Conservation (phyloP, 2,329 filamentous ascomycete genomes). For the Fusarium goolgardi region DNA sequence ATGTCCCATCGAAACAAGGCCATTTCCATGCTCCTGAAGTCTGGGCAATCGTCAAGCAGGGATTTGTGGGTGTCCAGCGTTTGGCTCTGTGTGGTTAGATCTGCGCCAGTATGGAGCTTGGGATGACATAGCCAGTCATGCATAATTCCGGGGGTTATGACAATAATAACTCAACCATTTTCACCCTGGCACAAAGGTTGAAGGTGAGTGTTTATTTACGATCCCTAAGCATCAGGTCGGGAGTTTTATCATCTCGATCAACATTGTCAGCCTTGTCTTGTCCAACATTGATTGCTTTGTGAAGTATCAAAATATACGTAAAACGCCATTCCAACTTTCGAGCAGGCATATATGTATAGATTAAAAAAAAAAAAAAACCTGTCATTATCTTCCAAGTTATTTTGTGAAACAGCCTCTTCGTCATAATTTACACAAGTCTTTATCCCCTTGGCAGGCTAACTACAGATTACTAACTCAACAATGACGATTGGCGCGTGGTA, state of each 20-base stretch:
- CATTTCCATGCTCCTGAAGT: conserved; percentile 6
- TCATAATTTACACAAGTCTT: background rate
- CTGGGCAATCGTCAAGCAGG: conserved; percentile 6
- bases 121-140: conserved; percentile 25
- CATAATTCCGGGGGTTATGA: background rate
- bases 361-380: background rate
- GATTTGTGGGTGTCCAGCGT: conserved; percentile 2
- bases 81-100: conserved; percentile 24
- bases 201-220: conserved; percentile 10
- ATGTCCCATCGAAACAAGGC: conserved; percentile 28
- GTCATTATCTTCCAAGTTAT: conserved; percentile 1
- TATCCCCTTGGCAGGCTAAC: background rate
- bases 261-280: background rate
- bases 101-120: conserved; percentile 8
- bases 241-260: conserved; percentile 23
- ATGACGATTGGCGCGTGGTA: background rate
- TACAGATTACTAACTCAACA: background rate
- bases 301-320: background rate
- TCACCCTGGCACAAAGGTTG: rapidly evolving
- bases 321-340: background rate
- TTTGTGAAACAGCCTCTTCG: background rate
- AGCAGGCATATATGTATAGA: background rate
- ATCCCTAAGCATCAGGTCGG: background rate
- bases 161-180: background rate
- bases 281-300: background rate